phyloP scores from a whole-genome alignment of 257 asterid species.

The Scutellaria barbata region DNA sequence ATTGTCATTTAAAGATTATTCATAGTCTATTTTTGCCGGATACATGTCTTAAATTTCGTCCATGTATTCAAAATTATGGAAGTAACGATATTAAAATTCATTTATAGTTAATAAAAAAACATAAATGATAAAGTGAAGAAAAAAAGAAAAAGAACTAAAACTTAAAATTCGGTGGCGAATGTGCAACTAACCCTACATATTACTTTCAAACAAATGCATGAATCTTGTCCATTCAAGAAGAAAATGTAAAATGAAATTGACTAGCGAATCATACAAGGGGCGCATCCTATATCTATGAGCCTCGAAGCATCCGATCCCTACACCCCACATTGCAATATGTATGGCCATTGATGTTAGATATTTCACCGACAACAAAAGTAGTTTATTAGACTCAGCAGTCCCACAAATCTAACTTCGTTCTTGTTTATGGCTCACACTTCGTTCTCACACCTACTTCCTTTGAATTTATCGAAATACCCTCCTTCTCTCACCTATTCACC shows the following conservation, averaged over 20 bases:
- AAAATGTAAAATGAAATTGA: neutral
- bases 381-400: neutral
- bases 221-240: neutral
- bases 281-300: neutral
- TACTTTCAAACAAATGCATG: neutral
- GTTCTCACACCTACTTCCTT: conserved; percentile 39
- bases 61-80: too few relatives aligned
- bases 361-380: conserved; percentile 14
- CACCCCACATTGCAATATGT: neutral
- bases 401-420: conserved; percentile 9
- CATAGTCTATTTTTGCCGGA: too few relatives aligned
- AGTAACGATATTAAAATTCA: too few relatives aligned
- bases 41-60: too few relatives aligned
- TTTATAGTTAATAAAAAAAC: too few relatives aligned
- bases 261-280: conserved; percentile 26
- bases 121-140: too few relatives aligned
- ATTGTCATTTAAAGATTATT: too few relatives aligned
- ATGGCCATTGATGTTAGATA: neutral
- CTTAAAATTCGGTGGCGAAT: too few relatives aligned
- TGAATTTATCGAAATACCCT: conserved; percentile 44
- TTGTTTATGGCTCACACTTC: conserved; percentile 46
- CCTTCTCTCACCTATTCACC: conserved; percentile 30
- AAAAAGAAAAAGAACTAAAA: too few relatives aligned
- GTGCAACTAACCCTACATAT: too few relatives aligned
- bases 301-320: conserved; percentile 10